phyloP scores from a whole-genome alignment of 2,329 filamentous ascomycete species.

The Emericellopsis atlantica region DNA sequence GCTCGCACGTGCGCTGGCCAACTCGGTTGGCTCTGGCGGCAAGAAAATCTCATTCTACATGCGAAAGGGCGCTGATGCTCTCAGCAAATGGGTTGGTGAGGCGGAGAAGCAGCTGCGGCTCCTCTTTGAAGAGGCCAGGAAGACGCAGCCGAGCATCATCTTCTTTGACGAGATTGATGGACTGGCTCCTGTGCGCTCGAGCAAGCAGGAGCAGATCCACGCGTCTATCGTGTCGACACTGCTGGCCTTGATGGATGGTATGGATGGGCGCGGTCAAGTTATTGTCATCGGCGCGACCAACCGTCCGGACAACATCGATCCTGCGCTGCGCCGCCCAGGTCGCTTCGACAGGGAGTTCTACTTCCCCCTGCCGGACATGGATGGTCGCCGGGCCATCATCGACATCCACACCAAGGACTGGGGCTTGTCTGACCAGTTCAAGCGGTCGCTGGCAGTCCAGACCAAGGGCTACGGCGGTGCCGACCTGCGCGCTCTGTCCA shows the following conservation, averaged over 20 bases:
- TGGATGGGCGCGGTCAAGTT: constrained; percentile 96
- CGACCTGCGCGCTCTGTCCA: constrained; percentile 85
- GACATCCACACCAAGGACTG: constrained; percentile 94
- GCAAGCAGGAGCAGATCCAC: constrained; percentile 98
- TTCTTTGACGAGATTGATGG: constrained; percentile 99
- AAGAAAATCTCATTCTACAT: constrained; percentile 98
- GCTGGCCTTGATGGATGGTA: constrained; percentile 91
- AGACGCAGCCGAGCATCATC: constrained; percentile 95
- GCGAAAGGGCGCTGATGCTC: constrained; percentile 93
- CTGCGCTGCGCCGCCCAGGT: constrained; percentile 83
- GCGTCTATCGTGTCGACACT: constrained; percentile 93
- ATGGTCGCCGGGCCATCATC: constrained; percentile 73
- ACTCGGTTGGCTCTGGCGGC: constrained; percentile 77
- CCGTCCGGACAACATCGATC: constrained; percentile 89
- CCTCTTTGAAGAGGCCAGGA: constrained; percentile 89
- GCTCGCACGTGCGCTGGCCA: constrained; percentile 84
- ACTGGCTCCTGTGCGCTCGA: constrained; percentile 86
- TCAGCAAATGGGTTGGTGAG: constrained; percentile 98
- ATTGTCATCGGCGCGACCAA: constrained; percentile 99
- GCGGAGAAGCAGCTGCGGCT: constrained; percentile 89
- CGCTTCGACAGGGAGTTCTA: constrained; percentile 97
- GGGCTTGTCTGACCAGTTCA: constrained; percentile 72
- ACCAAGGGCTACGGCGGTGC: constrained; percentile 97
- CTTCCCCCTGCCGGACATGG: constrained; percentile 78
- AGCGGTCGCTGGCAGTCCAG: constrained; percentile 68